Base-by-base conservation (phyloP, 495 filamentous ascomycete species). In the Hyaloscypha finlandica region DNA sequence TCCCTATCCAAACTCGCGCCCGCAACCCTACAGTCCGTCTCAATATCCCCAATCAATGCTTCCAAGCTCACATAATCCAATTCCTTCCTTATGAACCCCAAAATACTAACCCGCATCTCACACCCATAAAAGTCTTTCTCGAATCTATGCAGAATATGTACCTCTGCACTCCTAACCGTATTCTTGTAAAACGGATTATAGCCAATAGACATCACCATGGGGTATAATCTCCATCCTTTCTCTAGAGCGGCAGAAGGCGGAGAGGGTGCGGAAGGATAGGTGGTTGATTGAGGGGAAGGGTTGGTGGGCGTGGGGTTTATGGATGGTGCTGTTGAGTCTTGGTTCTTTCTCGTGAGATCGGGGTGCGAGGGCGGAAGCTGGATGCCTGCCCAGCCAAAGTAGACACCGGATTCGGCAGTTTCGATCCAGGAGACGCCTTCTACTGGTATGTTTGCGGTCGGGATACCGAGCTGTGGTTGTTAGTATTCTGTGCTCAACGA, bases 161-260 rank as follows among this genome's bases (percentile, higher is more conserved):
- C 94, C 84, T 98, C 95, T 71, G 94, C 91, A 48, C 85, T 89
- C 22, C 92, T 84, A 48, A 89, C 86, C 29, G 84, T 84, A 77
- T 97, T 97, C 75, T 92, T 93, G 80, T 96, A 97, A 77, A 92
- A 96, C 0, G 93, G 93, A 74, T 97, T 97, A 82, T 91, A 97
- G n/a, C 94, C 93, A 59, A 99, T 94, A 45, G 86, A 90, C 89
- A 99, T 88, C 59, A 97, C 94, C 80, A 96, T 96, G 0, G 92
- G 92, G 76, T 89, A 91, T 22, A 97, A 80, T 52, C 77, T 79
- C 45, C 80, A 78, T n/a, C 66, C 64, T 6, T 59, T 33, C 12
- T 58, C 59, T 2, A 45, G 39, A 11, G 63, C 61, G 37, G 60
- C 14, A 3, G 57, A 3, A 16, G 71, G 65, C 14, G 48, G 52